Conservation (phyloP, 2,329 filamentous ascomycete genomes). For the Aspergillus pseudoterreus region DNA sequence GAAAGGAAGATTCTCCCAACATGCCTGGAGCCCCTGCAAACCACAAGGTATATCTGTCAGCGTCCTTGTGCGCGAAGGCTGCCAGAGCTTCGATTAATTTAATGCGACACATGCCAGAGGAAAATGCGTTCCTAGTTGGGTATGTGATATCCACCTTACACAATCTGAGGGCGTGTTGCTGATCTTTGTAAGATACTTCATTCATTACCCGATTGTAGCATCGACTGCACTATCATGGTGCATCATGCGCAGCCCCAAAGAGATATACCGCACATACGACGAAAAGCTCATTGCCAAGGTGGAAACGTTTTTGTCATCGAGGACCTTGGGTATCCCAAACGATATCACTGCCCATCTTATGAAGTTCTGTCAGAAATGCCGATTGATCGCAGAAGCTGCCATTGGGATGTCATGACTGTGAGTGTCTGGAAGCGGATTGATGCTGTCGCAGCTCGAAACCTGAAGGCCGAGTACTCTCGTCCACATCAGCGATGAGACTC, state of each 20-base stretch:
- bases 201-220: constrained; percentile 16
- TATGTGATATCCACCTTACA: constrained; percentile 1
- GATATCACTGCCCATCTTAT: constrained; percentile 9
- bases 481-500: too few relatives aligned
- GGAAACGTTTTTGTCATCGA: constrained; percentile 11
- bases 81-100: constrained; percentile 15
- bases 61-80: constrained; percentile 12
- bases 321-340: constrained; percentile 2
- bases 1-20: background rate
- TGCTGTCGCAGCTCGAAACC: too few relatives aligned
- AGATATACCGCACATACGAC: constrained; percentile 9
- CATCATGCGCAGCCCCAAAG: constrained; percentile 13
- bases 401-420: background rate
- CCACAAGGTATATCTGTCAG: constrained; percentile 10
- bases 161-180: background rate
- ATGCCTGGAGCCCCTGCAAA: background rate
- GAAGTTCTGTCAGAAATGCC: constrained; percentile 14
- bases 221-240: constrained; percentile 13
- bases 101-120: constrained; percentile 13
- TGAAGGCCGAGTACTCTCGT: too few relatives aligned
- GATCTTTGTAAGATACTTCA: constrained; percentile 6
- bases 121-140: constrained; percentile 10
- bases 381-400: constrained; percentile 9
- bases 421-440: background rate
- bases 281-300: constrained; percentile 12